Base-by-base conservation (phyloP, 148 eudicot genomes). In the Vaccinium corymbosum region DNA sequence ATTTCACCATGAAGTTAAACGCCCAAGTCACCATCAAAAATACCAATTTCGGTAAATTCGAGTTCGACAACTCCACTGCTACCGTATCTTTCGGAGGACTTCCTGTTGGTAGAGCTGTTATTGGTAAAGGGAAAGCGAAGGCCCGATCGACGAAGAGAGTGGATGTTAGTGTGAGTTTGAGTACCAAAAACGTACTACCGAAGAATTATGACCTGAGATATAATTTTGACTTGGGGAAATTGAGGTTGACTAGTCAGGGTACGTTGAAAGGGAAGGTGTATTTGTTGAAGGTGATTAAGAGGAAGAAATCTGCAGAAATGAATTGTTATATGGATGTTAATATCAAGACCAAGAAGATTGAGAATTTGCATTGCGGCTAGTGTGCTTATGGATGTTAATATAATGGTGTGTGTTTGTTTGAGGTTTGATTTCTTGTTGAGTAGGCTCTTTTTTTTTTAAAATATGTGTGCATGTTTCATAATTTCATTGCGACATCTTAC, bases 1-100 rank as follows among this genome's bases (percentile, higher is more conserved):
- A 79, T 22, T 86, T 86, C 29, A 38, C n/a, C 78, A 59, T 84
- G 42, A 64, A n/a, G 16, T 32, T 86, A 1, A 81, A 80, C 27
- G 81, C 81, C 46, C 81, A 86, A 75, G 27, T 86, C 17, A 51
- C 57, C 6, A 62, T 86, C 7, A 86, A 84, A 61, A 86, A 86
- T 51, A 51, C 62, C 27, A 70, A 82, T 20, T 82, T 82, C 46
- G 84, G 84, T 9, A 20, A 50, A 3, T 82, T 68, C 56, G 52
- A 70, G 7, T 82, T 50, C 12, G 78, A n/a, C 2, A 13, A 49
- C n/a, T 66, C 66, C 17, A 50, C 71, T 10, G 57, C 50, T 1
- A 10, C 48, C 1, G 19, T 86, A 25, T 75, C 4, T 68, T 84
- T 76, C 73, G 20, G 11, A 22, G 86, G 49, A 42, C 1, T 8